A percentile compares a stretch with the other conserved stretches of the same genome.
Conservation (phyloP, 2,329 filamentous ascomycete genomes). For the Rosellinia necatrix region DNA sequence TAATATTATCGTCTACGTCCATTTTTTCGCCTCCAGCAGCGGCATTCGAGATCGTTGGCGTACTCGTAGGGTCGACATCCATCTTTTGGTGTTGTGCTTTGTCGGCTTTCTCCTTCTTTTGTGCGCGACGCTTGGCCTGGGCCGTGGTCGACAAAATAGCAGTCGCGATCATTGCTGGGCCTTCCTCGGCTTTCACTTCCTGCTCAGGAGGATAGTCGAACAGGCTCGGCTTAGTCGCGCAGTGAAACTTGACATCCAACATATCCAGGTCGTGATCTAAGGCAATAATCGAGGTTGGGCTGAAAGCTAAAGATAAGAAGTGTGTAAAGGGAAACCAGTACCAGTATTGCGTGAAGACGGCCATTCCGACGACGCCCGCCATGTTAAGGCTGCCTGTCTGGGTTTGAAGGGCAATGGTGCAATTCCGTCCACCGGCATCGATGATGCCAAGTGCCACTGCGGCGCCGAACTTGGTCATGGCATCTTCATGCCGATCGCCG, state of each 20-base stretch:
- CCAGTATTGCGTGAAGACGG: slow-evolving; percentile 99
- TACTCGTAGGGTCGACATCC: slow-evolving; percentile 84
- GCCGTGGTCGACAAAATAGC: slow-evolving; percentile 96
- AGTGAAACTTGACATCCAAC: slow-evolving; percentile 93
- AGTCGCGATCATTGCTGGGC: slow-evolving; percentile 90
- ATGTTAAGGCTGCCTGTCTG: slow-evolving; percentile 99
- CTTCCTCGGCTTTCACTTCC: slow-evolving; percentile 92
- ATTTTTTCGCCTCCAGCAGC: slow-evolving; percentile 76
- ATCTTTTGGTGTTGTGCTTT: slow-evolving; percentile 85
- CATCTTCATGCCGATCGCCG: slow-evolving; percentile 93
- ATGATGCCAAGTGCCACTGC: slow-evolving; percentile 95
- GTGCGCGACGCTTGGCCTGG: slow-evolving; percentile 91
- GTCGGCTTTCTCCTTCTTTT: slow-evolving; percentile 76
- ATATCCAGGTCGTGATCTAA: slow-evolving; percentile 93
- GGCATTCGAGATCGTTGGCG: slow-evolving; percentile 67
- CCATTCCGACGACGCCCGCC: slow-evolving; percentile 96
- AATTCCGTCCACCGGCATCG: slow-evolving; percentile 96
- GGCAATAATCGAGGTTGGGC: slow-evolving; percentile 94
- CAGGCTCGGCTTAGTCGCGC: slow-evolving; percentile 88
- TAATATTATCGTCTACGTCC: slow-evolving; percentile 73
- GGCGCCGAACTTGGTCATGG: slow-evolving; percentile 98
- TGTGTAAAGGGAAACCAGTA: slow-evolving; percentile 99
- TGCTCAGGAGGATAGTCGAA: slow-evolving; percentile 98
- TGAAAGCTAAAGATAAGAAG: slow-evolving; percentile 94
- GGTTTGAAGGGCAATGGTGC: slow-evolving; percentile 95